phyloP scores from a whole-genome alignment of 148 eudicot species.

The Salicornia ramosissima region DNA sequence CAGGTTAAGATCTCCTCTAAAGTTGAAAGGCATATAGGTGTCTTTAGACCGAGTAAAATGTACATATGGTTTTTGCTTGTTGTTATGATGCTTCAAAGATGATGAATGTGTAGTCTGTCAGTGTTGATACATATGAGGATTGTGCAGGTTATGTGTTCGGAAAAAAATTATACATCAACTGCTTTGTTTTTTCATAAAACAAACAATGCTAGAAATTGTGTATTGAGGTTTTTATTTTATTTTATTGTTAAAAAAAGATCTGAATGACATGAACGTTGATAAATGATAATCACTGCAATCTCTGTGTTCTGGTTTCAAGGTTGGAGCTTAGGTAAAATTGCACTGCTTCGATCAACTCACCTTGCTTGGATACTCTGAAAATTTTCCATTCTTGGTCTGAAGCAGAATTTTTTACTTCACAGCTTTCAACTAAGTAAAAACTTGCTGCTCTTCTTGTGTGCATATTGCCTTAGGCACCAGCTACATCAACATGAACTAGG shows the following conservation, averaged over 20 bases:
- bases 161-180: too few relatives aligned
- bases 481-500: too few relatives aligned
- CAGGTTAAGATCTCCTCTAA: constrained; percentile 49
- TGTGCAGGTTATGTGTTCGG: background rate
- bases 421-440: too few relatives aligned
- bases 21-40: background rate
- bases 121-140: background rate
- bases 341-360: background rate
- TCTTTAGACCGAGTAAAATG: background rate
- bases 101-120: background rate
- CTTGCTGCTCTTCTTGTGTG: background rate
- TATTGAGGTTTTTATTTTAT: too few relatives aligned
- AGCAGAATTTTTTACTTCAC: too few relatives aligned
- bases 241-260: background rate
- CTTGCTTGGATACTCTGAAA: background rate
- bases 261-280: too few relatives aligned
- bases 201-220: background rate
- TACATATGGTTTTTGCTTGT: background rate
- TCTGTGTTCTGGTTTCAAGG: background rate
- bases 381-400: background rate
- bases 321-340: constrained; percentile 6
- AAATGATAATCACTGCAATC: background rate
- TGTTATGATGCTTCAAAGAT: background rate
- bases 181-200: background rate
- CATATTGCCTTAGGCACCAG: background rate